Conservation (phyloP, 495 filamentous ascomycete genomes). For the Letharia columbiana region DNA sequence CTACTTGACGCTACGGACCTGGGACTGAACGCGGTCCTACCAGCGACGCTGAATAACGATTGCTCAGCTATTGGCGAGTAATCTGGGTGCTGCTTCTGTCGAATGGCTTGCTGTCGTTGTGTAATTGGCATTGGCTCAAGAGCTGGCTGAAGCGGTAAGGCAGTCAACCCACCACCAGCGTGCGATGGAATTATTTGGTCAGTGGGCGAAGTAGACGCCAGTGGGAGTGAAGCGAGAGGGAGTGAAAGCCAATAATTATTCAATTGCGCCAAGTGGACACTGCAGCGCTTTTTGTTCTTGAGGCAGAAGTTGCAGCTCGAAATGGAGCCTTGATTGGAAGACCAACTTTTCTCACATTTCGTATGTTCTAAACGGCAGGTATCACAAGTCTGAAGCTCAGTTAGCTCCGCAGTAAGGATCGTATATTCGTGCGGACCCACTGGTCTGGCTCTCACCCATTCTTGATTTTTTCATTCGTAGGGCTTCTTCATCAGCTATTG, state of each 20-base stretch:
- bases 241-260: neutral
- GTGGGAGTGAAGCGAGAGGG: neutral
- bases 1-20: too few relatives aligned
- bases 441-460: neutral
- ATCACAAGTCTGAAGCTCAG: neutral
- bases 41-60: too few relatives aligned
- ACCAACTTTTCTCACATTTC: neutral
- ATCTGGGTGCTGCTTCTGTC: too few relatives aligned
- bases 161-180: too few relatives aligned
- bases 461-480: neutral
- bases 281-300: neutral
- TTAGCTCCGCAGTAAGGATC: neutral
- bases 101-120: too few relatives aligned
- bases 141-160: too few relatives aligned
- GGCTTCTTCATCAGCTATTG: neutral
- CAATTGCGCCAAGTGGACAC: neutral
- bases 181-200: too few relatives aligned
- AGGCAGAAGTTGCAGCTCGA: neutral
- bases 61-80: too few relatives aligned
- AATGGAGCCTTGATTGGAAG: neutral
- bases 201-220: too few relatives aligned
- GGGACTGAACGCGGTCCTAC: too few relatives aligned
- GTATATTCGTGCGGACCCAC: neutral
- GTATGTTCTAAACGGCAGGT: neutral
- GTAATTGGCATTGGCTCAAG: too few relatives aligned